These are phyloP conservation scores for Choanephora cucurbitarum DNA, from an alignment of 371 early-diverging fungal genomes.

Conservation along the genomic window DNA sequence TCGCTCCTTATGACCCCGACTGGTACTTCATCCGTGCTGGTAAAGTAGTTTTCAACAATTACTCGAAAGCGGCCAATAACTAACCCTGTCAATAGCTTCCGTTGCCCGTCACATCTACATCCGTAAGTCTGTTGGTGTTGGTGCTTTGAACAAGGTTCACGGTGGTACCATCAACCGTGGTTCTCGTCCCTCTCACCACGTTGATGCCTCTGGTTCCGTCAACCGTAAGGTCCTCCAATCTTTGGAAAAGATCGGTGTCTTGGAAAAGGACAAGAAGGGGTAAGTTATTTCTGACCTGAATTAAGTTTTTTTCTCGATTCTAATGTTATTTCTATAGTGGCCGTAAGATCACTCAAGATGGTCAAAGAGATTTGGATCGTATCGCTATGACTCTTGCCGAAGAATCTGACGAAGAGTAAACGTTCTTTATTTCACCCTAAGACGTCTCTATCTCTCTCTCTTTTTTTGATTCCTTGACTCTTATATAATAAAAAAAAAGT, in stretches of 20 bases:
- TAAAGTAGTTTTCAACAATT: too few species aligned
- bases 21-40: constrained; percentile 98
- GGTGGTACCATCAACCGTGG: constrained; percentile 94
- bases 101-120: constrained; percentile 98
- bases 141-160: constrained; percentile 89
- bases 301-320: not conserved
- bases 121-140: constrained; percentile 89
- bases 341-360: constrained; percentile 80
- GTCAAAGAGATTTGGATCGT: constrained; percentile 86
- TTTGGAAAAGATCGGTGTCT: constrained; percentile 94
- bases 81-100: constrained; percentile 61
- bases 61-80: too few species aligned
- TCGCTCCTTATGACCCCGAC: constrained; percentile 96
- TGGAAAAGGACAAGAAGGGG: constrained; percentile 89
- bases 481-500: not conserved
- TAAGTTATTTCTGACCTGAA: constrained; percentile 33
- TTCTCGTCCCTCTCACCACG: constrained; percentile 88
- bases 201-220: constrained; percentile 84
- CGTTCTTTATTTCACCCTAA: not conserved
- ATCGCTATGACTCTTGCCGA: constrained; percentile 59
- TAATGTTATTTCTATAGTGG: too few species aligned
- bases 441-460: not conserved
- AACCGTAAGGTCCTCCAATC: constrained; percentile 94
- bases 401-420: constrained; percentile 40
- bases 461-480: not conserved